These are phyloP conservation scores for Neckera pumila DNA, from an alignment of 225 moss, liverwort and hornwort species.

Conservation along the genomic window DNA sequence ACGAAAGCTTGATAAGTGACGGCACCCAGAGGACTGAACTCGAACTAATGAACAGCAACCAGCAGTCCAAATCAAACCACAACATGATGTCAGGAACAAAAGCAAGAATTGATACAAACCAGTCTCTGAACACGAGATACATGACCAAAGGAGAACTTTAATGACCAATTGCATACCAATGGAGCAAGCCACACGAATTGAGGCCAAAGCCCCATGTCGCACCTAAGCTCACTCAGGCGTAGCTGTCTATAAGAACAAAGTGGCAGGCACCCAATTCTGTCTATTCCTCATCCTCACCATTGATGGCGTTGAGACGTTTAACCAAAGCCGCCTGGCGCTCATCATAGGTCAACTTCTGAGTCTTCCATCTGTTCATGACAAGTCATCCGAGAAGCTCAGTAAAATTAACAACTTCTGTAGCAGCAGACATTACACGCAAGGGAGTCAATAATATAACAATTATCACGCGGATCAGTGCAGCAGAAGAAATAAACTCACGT, in stretches of 20 bases:
- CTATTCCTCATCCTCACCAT: slow-evolving; percentile 51
- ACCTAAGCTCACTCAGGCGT: neutral
- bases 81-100: neutral
- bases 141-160: neutral
- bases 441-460: neutral
- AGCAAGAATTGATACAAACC: neutral
- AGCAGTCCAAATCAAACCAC: neutral
- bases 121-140: neutral
- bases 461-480: neutral
- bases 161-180: neutral
- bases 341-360: slow-evolving; percentile 64
- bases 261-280: neutral
- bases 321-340: slow-evolving; percentile 67
- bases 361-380: slow-evolving; percentile 55
- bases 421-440: neutral
- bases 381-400: neutral
- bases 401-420: neutral
- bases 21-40: neutral
- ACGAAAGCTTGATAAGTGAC: neutral
- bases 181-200: neutral
- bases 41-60: neutral
- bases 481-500: slow-evolving; percentile 11
- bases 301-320: slow-evolving; percentile 53
- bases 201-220: neutral
- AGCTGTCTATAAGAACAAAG: neutral